Percentiles rank a stretch among this genome's conserved stretches.
Evolutionary conservation across 2,329 filamentous ascomycete species (phyloP).

Genomic region (Aaosphaeria arxii): DNA sequence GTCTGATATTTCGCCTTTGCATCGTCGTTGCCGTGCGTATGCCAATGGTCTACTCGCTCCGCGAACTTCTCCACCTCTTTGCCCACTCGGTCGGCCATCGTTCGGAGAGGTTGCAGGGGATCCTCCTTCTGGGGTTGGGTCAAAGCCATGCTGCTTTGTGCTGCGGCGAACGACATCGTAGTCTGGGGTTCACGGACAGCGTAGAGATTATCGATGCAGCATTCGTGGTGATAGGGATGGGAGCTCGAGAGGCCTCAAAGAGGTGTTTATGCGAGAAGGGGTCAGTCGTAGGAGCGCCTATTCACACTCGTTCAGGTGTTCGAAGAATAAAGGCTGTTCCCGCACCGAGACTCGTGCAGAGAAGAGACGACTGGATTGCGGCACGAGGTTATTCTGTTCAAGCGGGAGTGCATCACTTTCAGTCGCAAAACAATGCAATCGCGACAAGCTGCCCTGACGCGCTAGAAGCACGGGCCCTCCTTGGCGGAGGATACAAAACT

Average conservation of each 20-base stretch:
- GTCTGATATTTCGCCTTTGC: conserved; percentile 53
- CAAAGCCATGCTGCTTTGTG: conserved; percentile 12
- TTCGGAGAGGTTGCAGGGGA: conserved; percentile 58
- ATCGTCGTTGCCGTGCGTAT: conserved; percentile 25
- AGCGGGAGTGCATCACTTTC: background rate
- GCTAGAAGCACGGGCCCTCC: conserved; percentile 7
- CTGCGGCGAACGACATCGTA: conserved; percentile 10
- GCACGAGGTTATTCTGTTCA: no score
- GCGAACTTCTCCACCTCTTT: conserved; percentile 87
- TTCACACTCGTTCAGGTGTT: no score
- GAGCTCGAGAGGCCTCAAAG: no score
- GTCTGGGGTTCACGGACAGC: conserved; percentile 2
- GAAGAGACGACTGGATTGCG: no score
- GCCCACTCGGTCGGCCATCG: conserved; percentile 66
- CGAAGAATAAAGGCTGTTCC: no score
- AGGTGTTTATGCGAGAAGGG: no score
- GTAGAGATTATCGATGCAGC: conserved; percentile 16
- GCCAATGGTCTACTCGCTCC: conserved; percentile 73
- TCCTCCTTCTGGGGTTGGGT: conserved; percentile 25
- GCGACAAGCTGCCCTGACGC: conserved; percentile 7
- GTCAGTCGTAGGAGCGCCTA: no score
- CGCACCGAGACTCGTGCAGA: no score
- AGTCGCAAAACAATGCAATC: conserved; percentile 18
- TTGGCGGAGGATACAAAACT: conserved; percentile 21
- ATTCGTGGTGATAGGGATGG: background rate